phyloP scores from a whole-genome alignment of 495 filamentous ascomycete genomes.

The Hypoxylon trugodes region DNA sequence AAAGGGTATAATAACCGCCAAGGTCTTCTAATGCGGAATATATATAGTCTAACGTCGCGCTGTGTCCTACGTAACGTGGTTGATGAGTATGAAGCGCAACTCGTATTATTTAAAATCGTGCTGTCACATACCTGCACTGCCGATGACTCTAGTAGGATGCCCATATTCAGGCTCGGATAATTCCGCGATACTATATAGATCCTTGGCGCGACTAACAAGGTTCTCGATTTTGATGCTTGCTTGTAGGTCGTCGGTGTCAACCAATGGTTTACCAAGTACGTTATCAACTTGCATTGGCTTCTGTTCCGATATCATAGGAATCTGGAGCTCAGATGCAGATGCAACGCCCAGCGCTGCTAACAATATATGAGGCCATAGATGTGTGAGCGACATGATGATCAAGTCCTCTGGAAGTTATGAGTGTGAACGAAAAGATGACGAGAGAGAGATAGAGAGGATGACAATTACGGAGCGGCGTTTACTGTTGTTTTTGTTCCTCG shows the following conservation, averaged over 20 bases:
- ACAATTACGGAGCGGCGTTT: no score
- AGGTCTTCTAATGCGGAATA: slow-evolving; percentile 57
- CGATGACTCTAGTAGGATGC: slow-evolving; percentile 71
- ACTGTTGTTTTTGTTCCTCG: slow-evolving; percentile 9
- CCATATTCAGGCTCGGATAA: slow-evolving; percentile 61
- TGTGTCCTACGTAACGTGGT: slow-evolving; percentile 56
- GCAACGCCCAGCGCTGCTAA: slow-evolving; percentile 25
- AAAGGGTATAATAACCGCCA: slow-evolving; percentile 65
- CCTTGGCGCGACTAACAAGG: slow-evolving; percentile 62
- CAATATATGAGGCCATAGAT: slow-evolving; percentile 15
- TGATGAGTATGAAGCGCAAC: slow-evolving; percentile 19
- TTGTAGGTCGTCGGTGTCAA: slow-evolving; percentile 63
- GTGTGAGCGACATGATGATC: slow-evolving; percentile 18
- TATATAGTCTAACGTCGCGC: slow-evolving; percentile 68
- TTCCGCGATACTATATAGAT: slow-evolving; percentile 65
- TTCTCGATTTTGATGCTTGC: slow-evolving; percentile 59
- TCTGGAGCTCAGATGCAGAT: slow-evolving; percentile 26
- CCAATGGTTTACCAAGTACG: slow-evolving; percentile 45
- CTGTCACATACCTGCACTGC: slow-evolving; percentile 60
- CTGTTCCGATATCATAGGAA: slow-evolving; percentile 26
- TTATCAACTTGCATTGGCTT: slow-evolving; percentile 2
- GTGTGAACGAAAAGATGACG: not conserved
- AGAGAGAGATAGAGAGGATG: not conserved
- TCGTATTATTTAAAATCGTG: not conserved
- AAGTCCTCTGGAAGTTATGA: not conserved